These are phyloP conservation scores for Naganishia liquefaciens DNA, from an alignment of 1,284 basidiomycete species.

Conservation along the genomic window DNA sequence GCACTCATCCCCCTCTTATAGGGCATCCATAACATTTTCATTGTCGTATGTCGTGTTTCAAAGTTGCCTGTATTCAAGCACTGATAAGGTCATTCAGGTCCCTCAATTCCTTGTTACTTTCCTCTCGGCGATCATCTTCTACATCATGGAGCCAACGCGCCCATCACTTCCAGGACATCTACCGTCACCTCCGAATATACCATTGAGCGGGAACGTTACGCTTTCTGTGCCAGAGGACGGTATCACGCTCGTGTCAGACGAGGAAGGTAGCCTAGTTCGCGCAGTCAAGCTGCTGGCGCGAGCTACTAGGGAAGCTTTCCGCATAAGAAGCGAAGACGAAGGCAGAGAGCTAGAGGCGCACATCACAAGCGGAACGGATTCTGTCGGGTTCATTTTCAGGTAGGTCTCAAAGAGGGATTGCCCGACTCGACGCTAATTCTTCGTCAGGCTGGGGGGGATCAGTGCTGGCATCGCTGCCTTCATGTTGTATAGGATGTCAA, in stretches of 20 bases:
- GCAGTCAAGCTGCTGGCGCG: constrained; percentile 19
- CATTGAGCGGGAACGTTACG: constrained; percentile 29
- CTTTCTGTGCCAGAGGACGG: not conserved
- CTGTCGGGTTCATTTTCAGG: constrained; percentile 77
- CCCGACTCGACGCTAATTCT: not conserved
- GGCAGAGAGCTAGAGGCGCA: constrained; percentile 30
- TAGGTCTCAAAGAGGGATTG: constrained; percentile 1
- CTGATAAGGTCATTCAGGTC: constrained; percentile 39
- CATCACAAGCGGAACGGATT: constrained; percentile 56
- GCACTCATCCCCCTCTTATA: constrained; percentile 42
- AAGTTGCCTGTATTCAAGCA: too few relatives aligned
- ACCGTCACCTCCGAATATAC: constrained; percentile 33
- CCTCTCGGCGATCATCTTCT: constrained; percentile 57
- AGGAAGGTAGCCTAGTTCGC: not conserved
- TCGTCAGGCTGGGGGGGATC: constrained; percentile 28
- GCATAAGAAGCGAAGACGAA: not conserved
- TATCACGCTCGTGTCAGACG: not conserved
- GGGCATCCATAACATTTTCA: constrained; percentile 89
- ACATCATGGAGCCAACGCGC: constrained; percentile 53
- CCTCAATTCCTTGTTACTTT: constrained; percentile 60
- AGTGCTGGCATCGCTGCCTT: constrained; percentile 34
- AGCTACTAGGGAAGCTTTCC: constrained; percentile 10
- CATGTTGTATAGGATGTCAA: constrained; percentile 34
- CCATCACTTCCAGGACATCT: constrained; percentile 40
- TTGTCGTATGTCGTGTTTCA: constrained; percentile 59